Evolutionary conservation across 106 monocot species (phyloP).

Genomic region (Apostasia ramifera): DNA sequence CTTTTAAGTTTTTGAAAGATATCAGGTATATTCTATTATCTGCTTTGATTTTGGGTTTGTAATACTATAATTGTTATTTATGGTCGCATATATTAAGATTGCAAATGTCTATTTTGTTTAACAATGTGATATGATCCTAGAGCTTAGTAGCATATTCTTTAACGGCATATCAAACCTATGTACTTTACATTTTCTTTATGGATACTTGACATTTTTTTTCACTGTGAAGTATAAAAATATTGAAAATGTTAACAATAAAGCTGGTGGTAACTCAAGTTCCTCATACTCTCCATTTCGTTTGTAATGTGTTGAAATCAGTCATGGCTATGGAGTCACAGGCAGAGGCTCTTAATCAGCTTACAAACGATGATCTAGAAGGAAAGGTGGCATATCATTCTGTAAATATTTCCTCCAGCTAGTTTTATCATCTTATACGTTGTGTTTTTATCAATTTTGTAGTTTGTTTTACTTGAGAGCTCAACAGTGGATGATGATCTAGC

Average conservation of each 20-base stretch:
- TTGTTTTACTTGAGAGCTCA: slow-evolving; percentile 83
- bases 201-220: no score
- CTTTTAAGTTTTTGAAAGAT: no score
- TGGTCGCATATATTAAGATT: no score
- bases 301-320: slow-evolving; percentile 40
- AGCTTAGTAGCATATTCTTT: no score
- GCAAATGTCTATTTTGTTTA: no score
- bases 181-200: no score
- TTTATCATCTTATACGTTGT: neutral
- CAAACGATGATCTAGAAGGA: slow-evolving; percentile 90
- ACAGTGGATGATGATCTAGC: slow-evolving; percentile 98
- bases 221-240: no score
- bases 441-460: slow-evolving; percentile 36
- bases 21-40: no score
- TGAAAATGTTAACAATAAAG: neutral
- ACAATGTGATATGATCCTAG: no score
- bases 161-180: no score
- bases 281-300: neutral
- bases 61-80: no score
- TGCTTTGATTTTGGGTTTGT: no score
- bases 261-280: neutral
- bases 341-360: slow-evolving; percentile 88
- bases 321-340: slow-evolving; percentile 98
- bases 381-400: slow-evolving; percentile 44
- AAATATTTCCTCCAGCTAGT: neutral